Evolutionary conservation across 2,329 filamentous ascomycete species (phyloP).

Genomic region (Fulvia fulva): DNA sequence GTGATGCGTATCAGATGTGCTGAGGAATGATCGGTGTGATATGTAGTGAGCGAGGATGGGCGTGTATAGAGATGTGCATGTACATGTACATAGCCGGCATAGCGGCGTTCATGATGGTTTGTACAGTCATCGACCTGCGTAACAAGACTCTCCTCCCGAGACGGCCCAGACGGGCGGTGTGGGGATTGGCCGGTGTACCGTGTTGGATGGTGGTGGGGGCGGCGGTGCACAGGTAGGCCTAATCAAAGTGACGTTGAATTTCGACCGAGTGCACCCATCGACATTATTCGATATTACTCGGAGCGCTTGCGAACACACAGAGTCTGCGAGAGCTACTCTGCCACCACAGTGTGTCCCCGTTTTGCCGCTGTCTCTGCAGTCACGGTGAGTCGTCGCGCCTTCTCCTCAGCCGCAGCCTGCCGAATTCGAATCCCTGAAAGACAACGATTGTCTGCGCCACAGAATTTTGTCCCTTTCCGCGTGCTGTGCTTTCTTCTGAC

Average conservation of each 20-base stretch:
- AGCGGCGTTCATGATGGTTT: not conserved
- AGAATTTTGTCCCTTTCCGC: conserved; percentile 7
- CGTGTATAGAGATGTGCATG: not conserved
- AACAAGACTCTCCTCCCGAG: not conserved
- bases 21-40: not conserved
- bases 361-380: not conserved
- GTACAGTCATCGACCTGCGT: not conserved
- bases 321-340: not conserved
- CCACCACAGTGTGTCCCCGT: not conserved
- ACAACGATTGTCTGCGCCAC: not conserved
- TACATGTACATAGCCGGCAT: not conserved
- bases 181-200: not conserved
- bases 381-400: not conserved
- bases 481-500: not conserved
- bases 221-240: not conserved
- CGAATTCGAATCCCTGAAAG: not conserved
- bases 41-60: not conserved
- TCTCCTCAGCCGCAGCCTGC: not conserved
- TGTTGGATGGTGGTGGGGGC: not conserved
- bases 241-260: not conserved
- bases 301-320: not conserved
- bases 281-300: not conserved
- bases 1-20: not conserved
- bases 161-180: too few relatives aligned
- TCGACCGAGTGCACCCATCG: not conserved